phyloP scores from a whole-genome alignment of 495 filamentous ascomycete species.

The Apiosordaria backusii region DNA sequence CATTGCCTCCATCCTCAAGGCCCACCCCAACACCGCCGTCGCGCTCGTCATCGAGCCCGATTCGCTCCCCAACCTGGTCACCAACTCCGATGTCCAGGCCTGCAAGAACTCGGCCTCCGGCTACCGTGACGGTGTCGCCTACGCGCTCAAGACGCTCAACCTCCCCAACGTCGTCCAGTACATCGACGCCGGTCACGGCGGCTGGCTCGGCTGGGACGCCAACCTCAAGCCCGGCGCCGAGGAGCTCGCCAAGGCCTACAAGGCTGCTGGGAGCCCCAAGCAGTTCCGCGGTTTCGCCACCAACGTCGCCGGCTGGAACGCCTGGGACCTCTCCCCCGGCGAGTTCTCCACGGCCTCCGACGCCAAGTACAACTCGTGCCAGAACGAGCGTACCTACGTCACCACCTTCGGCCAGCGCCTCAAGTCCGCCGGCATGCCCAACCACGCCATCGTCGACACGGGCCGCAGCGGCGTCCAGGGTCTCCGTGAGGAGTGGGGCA shows the following conservation, averaged over 20 bases:
- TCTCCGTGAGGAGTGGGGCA: constrained; percentile 66
- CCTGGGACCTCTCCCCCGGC: constrained; percentile 56
- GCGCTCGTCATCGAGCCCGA: constrained; percentile 68
- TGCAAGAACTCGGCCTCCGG: constrained; percentile 60
- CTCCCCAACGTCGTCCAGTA: constrained; percentile 81
- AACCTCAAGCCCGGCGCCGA: constrained; percentile 70
- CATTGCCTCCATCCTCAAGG: constrained; percentile 55
- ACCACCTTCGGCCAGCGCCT: constrained; percentile 63
- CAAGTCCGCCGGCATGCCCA: constrained; percentile 58
- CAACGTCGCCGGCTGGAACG: constrained; percentile 79
- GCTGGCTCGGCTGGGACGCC: constrained; percentile 80
- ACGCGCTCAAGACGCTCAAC: constrained; percentile 68
- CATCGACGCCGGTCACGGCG: constrained; percentile 74
- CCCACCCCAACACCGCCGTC: constrained; percentile 52
- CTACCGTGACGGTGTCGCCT: constrained; percentile 67
- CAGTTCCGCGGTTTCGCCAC: constrained; percentile 69
- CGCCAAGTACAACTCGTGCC: constrained; percentile 53
- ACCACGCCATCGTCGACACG: constrained; percentile 70
- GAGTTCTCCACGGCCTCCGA: constrained; percentile 61
- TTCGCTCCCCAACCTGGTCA: constrained; percentile 76
- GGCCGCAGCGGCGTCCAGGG: constrained; percentile 66
- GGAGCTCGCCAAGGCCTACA: constrained; percentile 65
- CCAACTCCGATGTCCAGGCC: constrained; percentile 61
- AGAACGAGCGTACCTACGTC: constrained; percentile 73
- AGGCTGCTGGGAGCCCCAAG: constrained; percentile 58